Evolutionary conservation across 148 eudicot genomes (phyloP), one percentile per base, ranked within the genome.

Genomic region (Cornus suecica): DNA sequence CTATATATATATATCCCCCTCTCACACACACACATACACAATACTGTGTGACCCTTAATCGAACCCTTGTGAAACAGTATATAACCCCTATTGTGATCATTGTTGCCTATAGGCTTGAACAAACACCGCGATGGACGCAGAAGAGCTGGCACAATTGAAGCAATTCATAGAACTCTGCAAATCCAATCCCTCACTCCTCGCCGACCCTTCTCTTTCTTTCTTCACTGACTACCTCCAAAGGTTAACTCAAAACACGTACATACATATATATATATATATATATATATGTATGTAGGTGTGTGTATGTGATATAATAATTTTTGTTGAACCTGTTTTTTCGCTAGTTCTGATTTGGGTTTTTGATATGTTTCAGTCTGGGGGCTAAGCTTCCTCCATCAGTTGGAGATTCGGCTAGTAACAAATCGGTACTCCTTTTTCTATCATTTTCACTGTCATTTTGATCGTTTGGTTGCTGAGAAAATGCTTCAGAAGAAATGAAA

Each of bases 171-270:
- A 90, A 5, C 87, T 68, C 37, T 94, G 99, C 86, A 87, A 91
- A 66, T 74, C 90, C 22, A 76, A 87, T 29, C 96, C 97, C 11
- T 86, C 94, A 30, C 18, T 91, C 69, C 89, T 94, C 68, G 45
- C 83, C 71, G 85, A 88, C 75, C 94, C 96, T 66, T 90, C 99
- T 32, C 89, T 92, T 72, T 88, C 90, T 26, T 94, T 94, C 92
- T 94, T 94, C 88, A 82, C 87, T 65, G 88, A 87, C 25, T 92
- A 88, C 66, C 87, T 94, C 75, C 84, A 90, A 73, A 88, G 96
- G 98, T 94, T n/a, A n/a, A n/a, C n/a, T n/a, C n/a, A n/a, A n/a
- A 66, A n/a, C 7, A 15, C 11, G 8, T 26, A 58, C 31, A 10
- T 20, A 27, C 32, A 31, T 16, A 20, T 45, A 48, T 14, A 48